phyloP scores from a whole-genome alignment of 2,329 filamentous ascomycete genomes.

The Sporothrix schenckii region DNA sequence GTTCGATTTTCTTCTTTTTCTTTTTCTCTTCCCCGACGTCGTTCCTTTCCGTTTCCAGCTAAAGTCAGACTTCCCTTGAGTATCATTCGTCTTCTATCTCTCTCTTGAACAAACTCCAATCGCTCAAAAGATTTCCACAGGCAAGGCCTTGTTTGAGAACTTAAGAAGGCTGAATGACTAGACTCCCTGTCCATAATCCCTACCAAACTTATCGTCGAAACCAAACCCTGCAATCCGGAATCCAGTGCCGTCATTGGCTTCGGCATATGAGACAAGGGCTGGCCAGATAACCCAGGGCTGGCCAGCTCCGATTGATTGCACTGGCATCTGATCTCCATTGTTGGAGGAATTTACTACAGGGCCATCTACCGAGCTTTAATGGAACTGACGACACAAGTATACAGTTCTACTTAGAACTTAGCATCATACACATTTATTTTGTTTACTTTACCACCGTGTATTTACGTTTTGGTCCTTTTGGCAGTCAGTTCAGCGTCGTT shows the following conservation, averaged over 20 bases:
- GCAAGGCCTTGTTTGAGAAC: constrained; percentile 14
- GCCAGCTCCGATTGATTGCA: constrained; percentile 4
- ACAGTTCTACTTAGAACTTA: background rate
- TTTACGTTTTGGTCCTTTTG: background rate
- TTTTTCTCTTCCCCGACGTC: background rate
- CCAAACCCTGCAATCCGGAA: background rate
- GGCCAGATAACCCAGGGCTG: background rate
- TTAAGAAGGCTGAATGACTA: constrained; percentile 15
- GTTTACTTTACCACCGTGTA: background rate
- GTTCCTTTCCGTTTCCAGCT: background rate
- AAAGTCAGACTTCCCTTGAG: too few relatives aligned
- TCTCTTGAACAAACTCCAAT: background rate
- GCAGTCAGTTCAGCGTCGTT: constrained; percentile 7
- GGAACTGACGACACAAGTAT: too few relatives aligned
- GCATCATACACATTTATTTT: background rate
- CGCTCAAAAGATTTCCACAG: too few relatives aligned
- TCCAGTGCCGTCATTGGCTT: constrained; percentile 1
- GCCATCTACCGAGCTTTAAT: too few relatives aligned
- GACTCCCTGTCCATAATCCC: constrained; percentile 1
- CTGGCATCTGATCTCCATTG: constrained; percentile 3
- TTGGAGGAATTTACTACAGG: constrained; percentile 10
- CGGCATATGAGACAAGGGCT: constrained; percentile 22
- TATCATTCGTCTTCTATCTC: background rate
- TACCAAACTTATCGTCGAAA: background rate
- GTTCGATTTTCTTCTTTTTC: background rate